Base-by-base conservation (phyloP, 371 early-diverging fungal genomes). In the Mucor plumbeus region DNA sequence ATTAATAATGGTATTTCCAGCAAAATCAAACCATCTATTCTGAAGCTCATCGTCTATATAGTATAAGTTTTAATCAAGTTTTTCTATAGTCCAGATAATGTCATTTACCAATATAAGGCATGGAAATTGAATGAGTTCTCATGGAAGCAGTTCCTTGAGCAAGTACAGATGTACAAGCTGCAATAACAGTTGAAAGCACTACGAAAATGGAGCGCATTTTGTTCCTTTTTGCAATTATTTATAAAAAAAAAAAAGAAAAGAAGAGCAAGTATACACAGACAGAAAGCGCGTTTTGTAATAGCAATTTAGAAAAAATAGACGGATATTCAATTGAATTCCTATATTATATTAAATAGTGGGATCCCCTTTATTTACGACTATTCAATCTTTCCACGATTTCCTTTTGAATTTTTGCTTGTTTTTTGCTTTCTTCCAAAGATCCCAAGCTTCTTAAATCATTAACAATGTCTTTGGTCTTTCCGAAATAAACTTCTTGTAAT, bases 401-500 rank as follows among this genome's bases (percentile, higher is more conserved):
- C 62, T 85, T 79, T 69, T 93, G 93, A 58, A 94, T 78, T 13
- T 85, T 85, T 36, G 86, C 87, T 58, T 93, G 90, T 61, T 80
- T 83, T 65, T 76, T 80, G 48, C 81, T 77, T 65, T 92, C 93
- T 38, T 83, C 82, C 65, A 97, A 72, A 7, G 93, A 89, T 7
- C 88, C 83, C 14, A 91, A 78, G 35, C 92, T 91, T 59, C 99
- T 82, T 64, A 98, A 79, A 61, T 96, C 96, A 69, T 97, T 97
- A 63, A 95, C 93, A 67, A 97, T 95, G 69, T 97, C 97, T 73
- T 91, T 94, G 5, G 98, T 98, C 81, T 98, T 98, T 40, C 97
- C 95, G 81, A 98, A 98, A 70, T 98, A 98, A n/a, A 98, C 95
- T 73, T 95, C 94, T 72, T 94, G 92, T 61, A 98, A 77, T 15